Evolutionary conservation across 2,329 filamentous ascomycete genomes (phyloP), one percentile per base, ranked within the genome.

Genomic region (Penicillium sp.): DNA sequence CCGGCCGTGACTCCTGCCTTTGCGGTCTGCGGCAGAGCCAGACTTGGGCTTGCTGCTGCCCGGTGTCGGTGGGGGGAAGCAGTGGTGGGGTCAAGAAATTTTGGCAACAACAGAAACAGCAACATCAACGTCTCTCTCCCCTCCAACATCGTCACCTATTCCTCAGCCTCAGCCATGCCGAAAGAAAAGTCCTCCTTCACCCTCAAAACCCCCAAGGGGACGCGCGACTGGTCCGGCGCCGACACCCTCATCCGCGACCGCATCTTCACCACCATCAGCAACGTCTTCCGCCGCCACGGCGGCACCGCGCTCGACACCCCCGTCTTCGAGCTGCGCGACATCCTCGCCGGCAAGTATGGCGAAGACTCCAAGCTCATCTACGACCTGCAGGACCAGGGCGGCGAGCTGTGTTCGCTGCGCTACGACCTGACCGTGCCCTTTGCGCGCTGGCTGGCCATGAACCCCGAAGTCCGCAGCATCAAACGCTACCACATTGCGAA

Each of bases 401-500:
- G 91, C 62, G 91, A 96, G 77, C 79, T 91, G 59, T 90, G 87
- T 74, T 91, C 90, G 21, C 80, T 96, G 60, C 85, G 91, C 66
- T 96, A 94, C 75, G 91, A 95, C 68, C 77, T 95, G 64, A 95
- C 91, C 1, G 91, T 96, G 11, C 91, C 91, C 30, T 94, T 96
- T 68, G 92, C 93, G 60, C 86, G 92, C 67, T 97, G 89, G 85
- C 83, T 96, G 60, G 92, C 92, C 66, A 94, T 95, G 90, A 96
- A 96, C 75, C 82, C 87, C 62, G 81, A 85, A 62, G 81, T 95
- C 56, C 85, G 89, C 72, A 87, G 81, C 73, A 93, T 96, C 77
- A 96, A 96, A 79, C 84, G 93, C 67, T 97, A 96, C 74, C 91
- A 96, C 77, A 92, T 97, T 64, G 91, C 91, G 64, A 96, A 96